Conservation (phyloP, 176 grass and related monocot genomes). For the Triticum turgidum region DNA sequence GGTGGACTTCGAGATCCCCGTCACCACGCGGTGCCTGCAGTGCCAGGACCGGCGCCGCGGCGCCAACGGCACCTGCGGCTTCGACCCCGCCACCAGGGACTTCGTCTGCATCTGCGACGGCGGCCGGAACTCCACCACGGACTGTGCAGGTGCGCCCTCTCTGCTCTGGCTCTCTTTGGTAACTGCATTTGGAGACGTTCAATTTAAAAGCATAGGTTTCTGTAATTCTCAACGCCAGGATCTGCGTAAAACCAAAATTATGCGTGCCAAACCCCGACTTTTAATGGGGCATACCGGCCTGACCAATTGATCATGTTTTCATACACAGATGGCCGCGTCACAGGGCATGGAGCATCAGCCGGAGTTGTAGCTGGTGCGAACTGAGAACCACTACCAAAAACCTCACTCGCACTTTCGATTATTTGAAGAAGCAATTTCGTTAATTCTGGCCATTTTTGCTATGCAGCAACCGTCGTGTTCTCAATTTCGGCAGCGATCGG, state of each 20-base stretch:
- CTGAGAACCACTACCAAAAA: background rate
- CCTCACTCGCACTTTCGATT: background rate
- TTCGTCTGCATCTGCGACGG: conserved; percentile 81
- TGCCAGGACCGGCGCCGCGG: conserved; percentile 65
- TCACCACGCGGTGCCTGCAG: conserved; percentile 81
- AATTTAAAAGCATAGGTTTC: background rate
- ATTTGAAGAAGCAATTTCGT: background rate
- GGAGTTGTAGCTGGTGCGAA: conserved; percentile 71
- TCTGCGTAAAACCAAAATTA: background rate
- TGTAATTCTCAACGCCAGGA: too few species aligned
- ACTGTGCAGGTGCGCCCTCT: conserved; percentile 59
- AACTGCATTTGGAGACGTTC: background rate
- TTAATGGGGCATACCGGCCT: background rate
- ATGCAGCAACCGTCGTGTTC: conserved; percentile 63
- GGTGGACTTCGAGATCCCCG: conserved; percentile 88
- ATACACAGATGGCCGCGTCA: conserved; percentile 29
- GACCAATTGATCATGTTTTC: background rate
- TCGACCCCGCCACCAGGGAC: conserved; percentile 52
- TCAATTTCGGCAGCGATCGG: conserved; percentile 59
- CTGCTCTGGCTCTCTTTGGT: background rate
- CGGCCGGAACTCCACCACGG: conserved; percentile 64
- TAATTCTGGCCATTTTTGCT: background rate
- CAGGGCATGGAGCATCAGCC: conserved; percentile 45
- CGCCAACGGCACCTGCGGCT: conserved; percentile 64
- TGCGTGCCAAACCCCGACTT: too few species aligned